Base-by-base conservation (phyloP, 179 eudicot genomes). In the Actinidia polygama region DNA sequence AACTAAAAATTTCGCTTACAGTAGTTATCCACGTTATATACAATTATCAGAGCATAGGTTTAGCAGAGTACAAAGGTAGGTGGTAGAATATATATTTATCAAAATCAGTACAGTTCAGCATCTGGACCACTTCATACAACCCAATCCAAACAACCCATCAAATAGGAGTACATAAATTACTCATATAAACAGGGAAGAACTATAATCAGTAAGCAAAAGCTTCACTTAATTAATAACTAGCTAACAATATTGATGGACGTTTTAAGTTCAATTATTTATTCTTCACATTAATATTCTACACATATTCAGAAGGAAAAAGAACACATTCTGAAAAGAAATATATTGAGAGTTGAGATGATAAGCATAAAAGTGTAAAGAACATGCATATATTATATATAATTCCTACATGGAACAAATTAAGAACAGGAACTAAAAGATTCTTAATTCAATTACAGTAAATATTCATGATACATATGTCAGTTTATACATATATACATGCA, bases 81-180 rank as follows among this genome's bases (percentile, higher is more conserved):
- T n/a, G n/a, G n/a, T 57, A 61, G 77, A 51, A 59, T 58, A 53
- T 62, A 24, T 24, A 67, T 26, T 67, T 55, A 79, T 67, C 81
- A 66, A 55, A 79, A 79, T 64, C 74, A 79, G 50, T 26, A 79
- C 81, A 79, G 81, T 50, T 66, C 81, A 79, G 24, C 61, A 24
- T 6, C 74, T 66, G 75, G 75, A 70, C 75, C 75, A 70, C 75
- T 12, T 16, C 9, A 36, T 49, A 70, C 53, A 40, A 53, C 53
- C 46, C 46, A 16, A 46, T 46, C 44, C 23, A 44, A 70, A 21
- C 75, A 70, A 19, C 47, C 54, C 75, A 46, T 23, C 26, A 51
- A 70, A 40, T 40, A 70, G 51, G 44, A 18, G 9, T 1, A 46
- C 18, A 46, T 70, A 70, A 8, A 70, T n/a, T 46, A 70, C 50